Evolutionary conservation across 2,329 filamentous ascomycete genomes (phyloP).

Genomic region (Apiospora hydei): DNA sequence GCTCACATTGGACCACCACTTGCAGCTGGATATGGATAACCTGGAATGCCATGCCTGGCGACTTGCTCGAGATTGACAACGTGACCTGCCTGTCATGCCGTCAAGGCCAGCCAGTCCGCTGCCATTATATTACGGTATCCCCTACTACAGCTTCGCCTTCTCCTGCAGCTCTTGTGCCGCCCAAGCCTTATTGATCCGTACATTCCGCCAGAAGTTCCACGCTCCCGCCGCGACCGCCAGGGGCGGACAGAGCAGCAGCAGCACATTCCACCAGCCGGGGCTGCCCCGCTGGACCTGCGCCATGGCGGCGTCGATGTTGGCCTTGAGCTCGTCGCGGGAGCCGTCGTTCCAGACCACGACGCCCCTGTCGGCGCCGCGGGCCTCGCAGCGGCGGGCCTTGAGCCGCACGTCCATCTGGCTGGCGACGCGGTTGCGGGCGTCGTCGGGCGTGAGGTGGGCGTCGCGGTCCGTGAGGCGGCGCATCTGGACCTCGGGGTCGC

Average conservation of each 20-base stretch:
- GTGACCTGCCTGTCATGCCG: background rate
- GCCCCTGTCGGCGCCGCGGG: slow-evolving; percentile 68
- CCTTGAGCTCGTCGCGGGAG: slow-evolving; percentile 71
- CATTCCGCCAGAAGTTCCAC: slow-evolving; percentile 78
- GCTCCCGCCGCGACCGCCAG: slow-evolving; percentile 72
- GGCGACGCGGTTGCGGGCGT: slow-evolving; percentile 84
- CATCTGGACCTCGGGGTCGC: slow-evolving; percentile 84
- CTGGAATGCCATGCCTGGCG: background rate
- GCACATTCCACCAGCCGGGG: slow-evolving; percentile 85
- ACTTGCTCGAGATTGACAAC: background rate
- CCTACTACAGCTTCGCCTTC: slow-evolving; percentile 50
- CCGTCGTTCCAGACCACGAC: slow-evolving; percentile 93
- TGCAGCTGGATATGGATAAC: too few species aligned
- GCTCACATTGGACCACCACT: background rate
- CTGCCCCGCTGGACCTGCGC: slow-evolving; percentile 65
- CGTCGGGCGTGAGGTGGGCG: slow-evolving; percentile 78
- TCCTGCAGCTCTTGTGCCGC: slow-evolving; percentile 61
- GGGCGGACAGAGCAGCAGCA: slow-evolving; percentile 74
- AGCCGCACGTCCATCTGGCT: slow-evolving; percentile 87
- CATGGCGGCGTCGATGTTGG: slow-evolving; percentile 73
- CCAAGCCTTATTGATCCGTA: slow-evolving; percentile 75
- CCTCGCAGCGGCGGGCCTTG: slow-evolving; percentile 80
- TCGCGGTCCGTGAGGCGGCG: slow-evolving; percentile 77
- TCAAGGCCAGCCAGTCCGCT: background rate
- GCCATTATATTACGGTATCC: background rate